Evolutionary conservation across 306 rosid genomes (phyloP).

Genomic region (Luffa acutangula): DNA sequence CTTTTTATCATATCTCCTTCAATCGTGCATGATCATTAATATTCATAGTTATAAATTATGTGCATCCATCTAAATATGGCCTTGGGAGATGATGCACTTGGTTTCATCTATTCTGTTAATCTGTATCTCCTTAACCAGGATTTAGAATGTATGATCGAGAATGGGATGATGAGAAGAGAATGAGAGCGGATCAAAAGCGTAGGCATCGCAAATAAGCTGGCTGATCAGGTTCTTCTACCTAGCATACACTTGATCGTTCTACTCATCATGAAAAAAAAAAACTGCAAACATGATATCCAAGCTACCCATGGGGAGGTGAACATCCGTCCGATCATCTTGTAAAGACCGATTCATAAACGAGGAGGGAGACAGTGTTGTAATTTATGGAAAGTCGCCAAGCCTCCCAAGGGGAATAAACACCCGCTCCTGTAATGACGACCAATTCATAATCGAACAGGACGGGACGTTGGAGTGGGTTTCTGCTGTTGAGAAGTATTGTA

Average conservation of each 20-base stretch:
- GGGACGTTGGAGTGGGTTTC: background rate
- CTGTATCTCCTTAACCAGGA: constrained; percentile 38
- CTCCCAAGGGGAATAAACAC: background rate
- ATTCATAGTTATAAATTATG: background rate
- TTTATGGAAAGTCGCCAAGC: background rate
- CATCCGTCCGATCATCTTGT: background rate
- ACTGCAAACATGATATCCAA: background rate
- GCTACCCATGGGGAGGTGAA: background rate
- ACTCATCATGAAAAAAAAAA: background rate
- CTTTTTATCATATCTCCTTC: constrained; percentile 21
- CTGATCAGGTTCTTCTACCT: background rate
- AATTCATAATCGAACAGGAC: background rate
- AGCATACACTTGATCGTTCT: background rate
- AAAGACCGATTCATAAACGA: background rate
- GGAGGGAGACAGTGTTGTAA: background rate
- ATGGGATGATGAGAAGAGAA: constrained; percentile 95
- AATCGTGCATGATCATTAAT: background rate
- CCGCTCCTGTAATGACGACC: background rate
- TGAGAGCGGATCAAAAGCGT: constrained; percentile 85
- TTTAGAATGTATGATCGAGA: constrained; percentile 72
- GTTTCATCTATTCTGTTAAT: background rate
- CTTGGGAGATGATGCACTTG: background rate
- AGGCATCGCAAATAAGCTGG: constrained; percentile 68
- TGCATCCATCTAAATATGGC: background rate
- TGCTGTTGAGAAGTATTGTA: background rate